Percentiles rank a stretch among this genome's conserved stretches.
These are phyloP conservation scores for Dictyophora rubrovolvata DNA, from an alignment of 768 basidiomycete genomes.

Conservation along the genomic window DNA sequence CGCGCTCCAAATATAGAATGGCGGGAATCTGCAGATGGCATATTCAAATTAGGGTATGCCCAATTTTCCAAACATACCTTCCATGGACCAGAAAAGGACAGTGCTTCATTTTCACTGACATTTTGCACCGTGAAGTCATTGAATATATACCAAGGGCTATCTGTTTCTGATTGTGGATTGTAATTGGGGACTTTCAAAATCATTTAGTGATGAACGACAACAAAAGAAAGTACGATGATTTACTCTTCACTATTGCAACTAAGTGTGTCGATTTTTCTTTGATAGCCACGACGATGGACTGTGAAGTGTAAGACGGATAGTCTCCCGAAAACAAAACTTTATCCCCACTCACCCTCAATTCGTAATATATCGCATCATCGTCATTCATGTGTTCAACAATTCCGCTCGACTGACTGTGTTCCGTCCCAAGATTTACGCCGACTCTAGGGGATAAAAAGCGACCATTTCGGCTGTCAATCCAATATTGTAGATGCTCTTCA, in stretches of 20 bases:
- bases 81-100: constrained; percentile 84
- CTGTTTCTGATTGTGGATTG: constrained; percentile 29
- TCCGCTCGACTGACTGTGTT: constrained; percentile 36
- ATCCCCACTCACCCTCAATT: constrained; percentile 68
- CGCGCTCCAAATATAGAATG: constrained; percentile 80
- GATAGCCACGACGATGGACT: constrained; percentile 69
- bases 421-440: constrained; percentile 20
- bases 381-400: constrained; percentile 53
- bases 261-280: constrained; percentile 73
- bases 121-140: constrained; percentile 91
- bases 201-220: neutral
- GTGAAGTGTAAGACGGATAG: neutral
- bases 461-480: constrained; percentile 56
- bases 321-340: constrained; percentile 18
- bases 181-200: constrained; percentile 54
- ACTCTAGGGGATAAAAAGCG: constrained; percentile 49
- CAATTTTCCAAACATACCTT: constrained; percentile 49
- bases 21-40: constrained; percentile 54
- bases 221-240: constrained; percentile 12
- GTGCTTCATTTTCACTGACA: constrained; percentile 75
- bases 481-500: constrained; percentile 61
- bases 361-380: constrained; percentile 47
- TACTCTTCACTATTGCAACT: constrained; percentile 80
- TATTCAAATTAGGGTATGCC: constrained; percentile 13
- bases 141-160: constrained; percentile 83